Evolutionary conservation across 352 stramenopile genomes (phyloP).

Genomic region (Albugo laibachii): DNA sequence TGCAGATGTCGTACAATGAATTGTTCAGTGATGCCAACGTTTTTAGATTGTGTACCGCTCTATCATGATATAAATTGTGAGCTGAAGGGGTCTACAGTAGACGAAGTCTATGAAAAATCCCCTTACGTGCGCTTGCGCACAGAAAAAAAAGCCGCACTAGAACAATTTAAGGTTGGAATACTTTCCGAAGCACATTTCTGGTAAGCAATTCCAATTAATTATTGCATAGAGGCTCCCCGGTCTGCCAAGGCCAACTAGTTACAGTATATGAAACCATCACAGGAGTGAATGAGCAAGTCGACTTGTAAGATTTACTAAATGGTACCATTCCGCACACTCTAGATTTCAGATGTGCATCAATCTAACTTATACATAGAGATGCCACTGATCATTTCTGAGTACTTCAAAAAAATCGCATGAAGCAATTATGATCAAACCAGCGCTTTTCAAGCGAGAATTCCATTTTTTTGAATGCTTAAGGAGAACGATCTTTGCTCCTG

Average conservation of each 20-base stretch:
- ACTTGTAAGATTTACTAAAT: constrained; percentile 70
- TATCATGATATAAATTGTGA: constrained; percentile 62
- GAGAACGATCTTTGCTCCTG: too few species aligned
- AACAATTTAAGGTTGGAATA: constrained; percentile 48
- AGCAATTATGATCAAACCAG: constrained; percentile 76
- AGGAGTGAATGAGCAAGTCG: constrained; percentile 52
- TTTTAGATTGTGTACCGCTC: constrained; percentile 7
- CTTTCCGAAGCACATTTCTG: not conserved
- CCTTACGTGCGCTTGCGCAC: constrained; percentile 73
- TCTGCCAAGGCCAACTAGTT: constrained; percentile 52
- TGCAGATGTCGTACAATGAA: not conserved
- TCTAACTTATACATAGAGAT: constrained; percentile 3
- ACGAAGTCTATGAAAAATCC: constrained; percentile 76
- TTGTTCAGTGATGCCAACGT: too few species aligned
- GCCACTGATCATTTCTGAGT: constrained; percentile 63
- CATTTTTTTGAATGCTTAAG: too few species aligned
- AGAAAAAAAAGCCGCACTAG: constrained; percentile 50
- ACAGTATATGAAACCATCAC: constrained; percentile 58
- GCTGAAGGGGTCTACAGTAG: constrained; percentile 74
- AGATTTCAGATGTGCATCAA: not conserved
- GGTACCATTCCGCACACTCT: constrained; percentile 61
- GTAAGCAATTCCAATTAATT: not conserved
- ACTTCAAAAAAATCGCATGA: constrained; percentile 73
- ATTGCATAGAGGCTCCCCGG: constrained; percentile 51
- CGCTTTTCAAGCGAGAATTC: constrained; percentile 55